Base-by-base conservation (phyloP, 768 basidiomycete species). In the Neoboletus brunneissimus region DNA sequence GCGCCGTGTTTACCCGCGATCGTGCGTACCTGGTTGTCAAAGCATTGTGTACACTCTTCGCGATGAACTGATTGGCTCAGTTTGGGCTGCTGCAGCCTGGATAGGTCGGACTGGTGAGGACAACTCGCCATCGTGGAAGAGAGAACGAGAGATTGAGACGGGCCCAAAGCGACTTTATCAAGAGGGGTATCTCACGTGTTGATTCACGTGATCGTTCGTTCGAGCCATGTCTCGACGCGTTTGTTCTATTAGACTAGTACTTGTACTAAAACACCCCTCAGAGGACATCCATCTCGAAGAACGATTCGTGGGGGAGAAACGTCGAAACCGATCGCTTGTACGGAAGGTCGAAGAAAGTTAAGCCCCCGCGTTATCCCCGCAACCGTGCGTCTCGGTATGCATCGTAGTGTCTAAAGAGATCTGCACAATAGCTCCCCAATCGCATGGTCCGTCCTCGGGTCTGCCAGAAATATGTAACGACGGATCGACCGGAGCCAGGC, bases 41-140 rank as follows among this genome's bases (percentile, higher is more conserved):
- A 99, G 67, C 96, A 99, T 56, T 95, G 94, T 0, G 95, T 97
- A 67, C 96, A 99, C 72, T 98, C 95, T 73, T 97, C 93, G 9
- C 94, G 76, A 63, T 94, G 87, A 0, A 94, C 90, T 0, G 81
- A 81, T 58, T 93, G 87, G 5, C 82, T 85, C 0, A 87, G 73
- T 47, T 72, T 80, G 0, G 91, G 91, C 0, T 76, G 76, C 35
- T 76, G 70, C 0, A 92, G 73, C 13, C 64, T 73, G 46, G 76
- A 67, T 22, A 91, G 69, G 23, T 79, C 72, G 25, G 66, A 67
- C 45, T 82, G 69, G 75, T 90, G 89, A 9, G 76, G 61, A 71
- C 88, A 89, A 53, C 63, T 55, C 22, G 60, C 43, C 70, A 69
- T 69, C 43, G 58, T 60, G 32, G 7, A 40, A 25, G n/a, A 18